Evolutionary conservation across 176 grass and related monocot species (phyloP), one percentile per base, ranked within the genome.

Genomic region (Chrysopogon serrulatus): DNA sequence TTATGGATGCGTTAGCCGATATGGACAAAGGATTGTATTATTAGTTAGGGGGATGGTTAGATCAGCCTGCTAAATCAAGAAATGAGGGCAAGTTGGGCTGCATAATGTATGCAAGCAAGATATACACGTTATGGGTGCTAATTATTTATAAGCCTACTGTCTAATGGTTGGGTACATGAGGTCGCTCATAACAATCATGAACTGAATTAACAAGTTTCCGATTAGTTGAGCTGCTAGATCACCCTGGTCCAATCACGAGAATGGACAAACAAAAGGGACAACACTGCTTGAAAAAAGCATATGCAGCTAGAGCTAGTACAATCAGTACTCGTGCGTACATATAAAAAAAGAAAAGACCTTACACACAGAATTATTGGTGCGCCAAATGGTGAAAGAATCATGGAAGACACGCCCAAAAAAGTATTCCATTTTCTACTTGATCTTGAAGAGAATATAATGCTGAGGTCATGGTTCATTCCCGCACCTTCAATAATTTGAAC

Each of bases 351-450:
- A 16, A 30, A 17, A 60, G 36, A 33, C 27, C 56, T 86, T 71
- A 49, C 14, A 34, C 42, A 72, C 19, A 82, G 28, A 13, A 90
- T 78, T 68, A 83, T 68, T 83, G 37, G 68, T 34, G 48, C 60
- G 68, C 36, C 37, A 74, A 74, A 61, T 83, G 74, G 79, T 49
- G 74, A 60, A 49, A 86, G 79, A 87, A 87, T 90, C 79, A 83
- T 86, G 39, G 59, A 80, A 27, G 82, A 47, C 59, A 61, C 47
- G 33, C n/a, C 12, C 36, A n/a, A 18, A 70, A 79, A 83, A 73
- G 17, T 86, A 67, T 90, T 86, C 79, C 51, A 26, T 86, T 90
- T 74, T 83, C 80, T 90, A 83, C 68, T 83, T 83, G 84, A 83
- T 83, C 67, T 83, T 60, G 79, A 86, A 41, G 47, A 79, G 67